Evolutionary conservation across 352 stramenopile genomes (phyloP).

Genomic region (Globisporangium polare): DNA sequence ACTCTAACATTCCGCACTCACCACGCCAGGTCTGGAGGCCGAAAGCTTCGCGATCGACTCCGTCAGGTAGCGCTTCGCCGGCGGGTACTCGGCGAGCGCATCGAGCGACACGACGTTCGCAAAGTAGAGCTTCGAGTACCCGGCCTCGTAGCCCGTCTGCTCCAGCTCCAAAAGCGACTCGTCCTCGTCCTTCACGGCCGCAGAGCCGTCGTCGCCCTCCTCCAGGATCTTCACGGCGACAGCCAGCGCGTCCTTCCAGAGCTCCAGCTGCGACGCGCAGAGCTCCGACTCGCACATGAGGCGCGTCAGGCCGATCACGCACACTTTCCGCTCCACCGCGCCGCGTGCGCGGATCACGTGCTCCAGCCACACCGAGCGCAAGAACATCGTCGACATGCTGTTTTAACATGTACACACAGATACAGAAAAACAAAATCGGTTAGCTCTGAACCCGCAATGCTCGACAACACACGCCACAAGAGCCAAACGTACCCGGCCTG

Average conservation of each 20-base stretch:
- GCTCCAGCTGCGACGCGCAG: constrained; percentile 39
- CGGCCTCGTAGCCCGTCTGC: constrained; percentile 90
- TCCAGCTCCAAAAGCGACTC: constrained; percentile 76
- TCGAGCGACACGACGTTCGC: constrained; percentile 84
- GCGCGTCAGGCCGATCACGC: constrained; percentile 60
- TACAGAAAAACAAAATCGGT: constrained; percentile 24
- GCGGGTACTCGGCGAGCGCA: constrained; percentile 76
- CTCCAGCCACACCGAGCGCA: constrained; percentile 86
- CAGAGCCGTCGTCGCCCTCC: constrained; percentile 54
- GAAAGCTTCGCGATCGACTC: constrained; percentile 68
- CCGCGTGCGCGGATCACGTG: constrained; percentile 73
- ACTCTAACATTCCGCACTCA: too few species aligned
- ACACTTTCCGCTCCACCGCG: constrained; percentile 60
- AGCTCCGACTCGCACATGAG: constrained; percentile 76
- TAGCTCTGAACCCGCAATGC: constrained; percentile 12
- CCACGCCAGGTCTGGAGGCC: constrained; percentile 57
- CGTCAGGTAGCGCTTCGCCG: constrained; percentile 54
- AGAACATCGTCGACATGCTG: constrained; percentile 90
- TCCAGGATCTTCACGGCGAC: constrained; percentile 56
- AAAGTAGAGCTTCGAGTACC: constrained; percentile 93
- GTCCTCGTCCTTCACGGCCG: constrained; percentile 69
- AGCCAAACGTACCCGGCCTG: constrained; percentile 68
- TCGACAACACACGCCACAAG: constrained; percentile 11
- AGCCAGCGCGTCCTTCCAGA: constrained; percentile 52
- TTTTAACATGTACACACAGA: constrained; percentile 24